Conservation (phyloP, 306 rosid species). For the Boehmeria nivea region DNA sequence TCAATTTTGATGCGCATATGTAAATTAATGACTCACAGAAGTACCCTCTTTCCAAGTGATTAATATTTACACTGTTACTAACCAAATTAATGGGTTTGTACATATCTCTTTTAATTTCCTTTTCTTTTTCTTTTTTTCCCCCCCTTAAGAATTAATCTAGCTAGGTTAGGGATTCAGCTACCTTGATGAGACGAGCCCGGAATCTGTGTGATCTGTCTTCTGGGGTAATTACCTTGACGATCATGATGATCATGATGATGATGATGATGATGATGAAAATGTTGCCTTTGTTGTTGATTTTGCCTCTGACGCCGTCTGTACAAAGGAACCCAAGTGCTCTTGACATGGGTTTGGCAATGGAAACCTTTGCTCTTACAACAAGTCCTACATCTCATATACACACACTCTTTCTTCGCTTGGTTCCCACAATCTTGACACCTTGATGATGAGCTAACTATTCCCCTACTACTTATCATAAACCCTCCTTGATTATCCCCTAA, state of each 20-base stretch:
- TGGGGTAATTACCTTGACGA: background rate
- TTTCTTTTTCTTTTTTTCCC: too few species aligned
- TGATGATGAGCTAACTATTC: conserved; percentile 13
- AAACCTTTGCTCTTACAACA: conserved; percentile 67
- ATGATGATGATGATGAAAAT: background rate
- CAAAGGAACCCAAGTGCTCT: conserved; percentile 66
- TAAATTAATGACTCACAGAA: background rate
- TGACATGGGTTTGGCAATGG: conserved; percentile 56
- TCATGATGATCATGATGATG: too few species aligned
- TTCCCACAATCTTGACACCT: conserved; percentile 76
- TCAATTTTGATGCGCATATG: background rate
- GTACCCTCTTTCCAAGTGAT: background rate
- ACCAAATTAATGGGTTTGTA: too few species aligned
- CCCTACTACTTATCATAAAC: conserved; percentile 18
- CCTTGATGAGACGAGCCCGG: too few species aligned
- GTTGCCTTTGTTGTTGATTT: conserved; percentile 14
- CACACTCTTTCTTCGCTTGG: conserved; percentile 64
- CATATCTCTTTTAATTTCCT: too few species aligned
- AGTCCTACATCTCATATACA: conserved; percentile 54
- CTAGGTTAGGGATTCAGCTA: too few species aligned
- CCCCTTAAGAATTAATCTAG: too few species aligned
- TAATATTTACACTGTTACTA: too few species aligned
- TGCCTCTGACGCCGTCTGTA: conserved; percentile 37
- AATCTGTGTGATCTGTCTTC: too few species aligned
- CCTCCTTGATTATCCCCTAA: background rate